Percentiles rank a stretch among this genome's conserved stretches.
Conservation (phyloP, 306 rosid genomes). For the Heteromeles arbutifolia region DNA sequence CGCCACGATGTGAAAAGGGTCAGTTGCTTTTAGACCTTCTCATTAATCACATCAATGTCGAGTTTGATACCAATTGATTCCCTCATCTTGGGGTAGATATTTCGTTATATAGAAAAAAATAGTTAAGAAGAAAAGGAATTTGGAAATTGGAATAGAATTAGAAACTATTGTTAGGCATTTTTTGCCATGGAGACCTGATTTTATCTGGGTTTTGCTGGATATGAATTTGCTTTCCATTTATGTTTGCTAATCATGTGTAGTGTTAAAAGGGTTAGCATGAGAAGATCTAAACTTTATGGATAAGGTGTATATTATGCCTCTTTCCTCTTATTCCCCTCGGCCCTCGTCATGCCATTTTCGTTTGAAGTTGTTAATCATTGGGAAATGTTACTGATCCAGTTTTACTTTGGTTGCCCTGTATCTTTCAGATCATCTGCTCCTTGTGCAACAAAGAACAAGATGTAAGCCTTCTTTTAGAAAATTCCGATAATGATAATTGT, state of each 20-base stretch:
- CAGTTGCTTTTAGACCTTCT: conserved; percentile 5
- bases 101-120: too few species aligned
- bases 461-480: conserved; percentile 31
- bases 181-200: background rate
- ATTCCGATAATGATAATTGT: background rate
- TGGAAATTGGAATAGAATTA: background rate
- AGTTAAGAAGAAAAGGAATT: too few species aligned
- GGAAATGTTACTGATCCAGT: background rate
- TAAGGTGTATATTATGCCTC: too few species aligned
- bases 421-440: conserved; percentile 70
- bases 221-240: background rate
- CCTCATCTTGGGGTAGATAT: too few species aligned
- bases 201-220: background rate
- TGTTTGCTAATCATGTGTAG: background rate
- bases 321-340: too few species aligned
- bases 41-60: background rate
- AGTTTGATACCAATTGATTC: too few species aligned
- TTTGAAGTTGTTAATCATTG: background rate
- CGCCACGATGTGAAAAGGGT: conserved; percentile 68
- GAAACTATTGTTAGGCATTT: background rate
- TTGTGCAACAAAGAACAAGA: conserved; percentile 76
- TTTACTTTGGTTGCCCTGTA: background rate
- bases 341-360: background rate
- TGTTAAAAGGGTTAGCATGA: too few species aligned
- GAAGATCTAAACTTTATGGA: conserved; percentile 4